phyloP scores from a whole-genome alignment of 176 grass and related monocot species.

The Calamus simplicifolius region DNA sequence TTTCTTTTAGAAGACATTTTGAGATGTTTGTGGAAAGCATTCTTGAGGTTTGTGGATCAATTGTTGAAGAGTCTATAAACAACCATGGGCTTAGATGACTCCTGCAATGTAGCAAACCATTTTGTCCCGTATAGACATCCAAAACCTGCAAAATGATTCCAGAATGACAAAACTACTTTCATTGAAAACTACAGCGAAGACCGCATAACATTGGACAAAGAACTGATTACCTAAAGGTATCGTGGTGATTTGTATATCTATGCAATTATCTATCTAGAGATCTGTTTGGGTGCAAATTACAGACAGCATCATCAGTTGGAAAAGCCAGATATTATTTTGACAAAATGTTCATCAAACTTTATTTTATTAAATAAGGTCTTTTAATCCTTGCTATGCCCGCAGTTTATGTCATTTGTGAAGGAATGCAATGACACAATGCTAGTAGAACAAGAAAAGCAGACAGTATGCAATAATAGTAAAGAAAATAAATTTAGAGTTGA shows the following conservation, averaged over 20 bases:
- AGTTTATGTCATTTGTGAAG: no score
- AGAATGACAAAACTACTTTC: background rate
- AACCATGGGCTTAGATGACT: conserved; percentile 57
- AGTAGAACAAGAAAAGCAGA: no score
- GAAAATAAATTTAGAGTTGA: no score
- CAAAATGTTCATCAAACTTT: no score
- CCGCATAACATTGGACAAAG: no score
- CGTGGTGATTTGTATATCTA: no score
- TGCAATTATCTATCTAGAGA: no score
- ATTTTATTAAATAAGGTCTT: no score
- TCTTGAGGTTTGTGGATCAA: conserved; percentile 94
- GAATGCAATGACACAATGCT: no score
- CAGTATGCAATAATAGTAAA: no score
- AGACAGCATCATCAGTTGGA: background rate
- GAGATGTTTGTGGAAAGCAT: conserved; percentile 57
- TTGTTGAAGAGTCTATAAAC: conserved; percentile 90
- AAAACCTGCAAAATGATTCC: conserved; percentile 48
- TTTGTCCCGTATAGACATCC: conserved; percentile 59
- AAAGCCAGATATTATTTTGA: background rate
- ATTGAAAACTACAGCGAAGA: background rate
- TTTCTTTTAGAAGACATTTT: conserved; percentile 64
- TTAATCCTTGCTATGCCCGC: no score
- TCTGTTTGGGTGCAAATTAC: background rate
- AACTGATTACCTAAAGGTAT: no score
- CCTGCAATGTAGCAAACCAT: conserved; percentile 48